These are phyloP conservation scores for Fusarium multiceps DNA, from an alignment of 2,329 filamentous ascomycete genomes.

Conservation along the genomic window DNA sequence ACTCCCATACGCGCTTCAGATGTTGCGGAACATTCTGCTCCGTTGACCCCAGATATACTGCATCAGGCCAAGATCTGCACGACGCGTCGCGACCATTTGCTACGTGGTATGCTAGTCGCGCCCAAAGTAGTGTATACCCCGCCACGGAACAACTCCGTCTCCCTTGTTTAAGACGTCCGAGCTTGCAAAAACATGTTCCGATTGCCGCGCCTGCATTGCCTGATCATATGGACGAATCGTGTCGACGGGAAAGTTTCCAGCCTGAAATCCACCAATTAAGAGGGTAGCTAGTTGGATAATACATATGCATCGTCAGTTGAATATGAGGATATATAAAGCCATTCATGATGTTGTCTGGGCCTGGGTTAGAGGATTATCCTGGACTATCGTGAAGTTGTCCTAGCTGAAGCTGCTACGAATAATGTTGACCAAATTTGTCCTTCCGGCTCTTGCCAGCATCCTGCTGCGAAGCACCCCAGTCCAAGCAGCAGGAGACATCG, in stretches of 20 bases:
- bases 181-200: neutral
- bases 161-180: neutral
- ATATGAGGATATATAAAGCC: neutral
- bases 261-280: neutral
- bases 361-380: neutral
- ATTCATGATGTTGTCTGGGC: neutral
- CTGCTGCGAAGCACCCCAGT: neutral
- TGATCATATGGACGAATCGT: neutral
- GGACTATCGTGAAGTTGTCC: neutral
- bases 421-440: conserved; percentile 7
- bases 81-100: neutral
- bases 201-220: neutral
- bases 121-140: conserved; percentile 10
- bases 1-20: neutral
- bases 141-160: conserved; percentile 12
- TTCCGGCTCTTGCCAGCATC: conserved; percentile 6
- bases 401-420: fast-evolving
- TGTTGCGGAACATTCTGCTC: neutral
- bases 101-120: neutral
- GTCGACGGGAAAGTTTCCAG: neutral
- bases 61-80: neutral
- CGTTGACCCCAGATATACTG: neutral
- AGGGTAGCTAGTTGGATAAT: neutral
- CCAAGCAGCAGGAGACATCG: conserved; percentile 8
- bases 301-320: neutral